Base-by-base conservation (phyloP, 192 early-diverging fungal species). In the Chytriomyces confervae region DNA sequence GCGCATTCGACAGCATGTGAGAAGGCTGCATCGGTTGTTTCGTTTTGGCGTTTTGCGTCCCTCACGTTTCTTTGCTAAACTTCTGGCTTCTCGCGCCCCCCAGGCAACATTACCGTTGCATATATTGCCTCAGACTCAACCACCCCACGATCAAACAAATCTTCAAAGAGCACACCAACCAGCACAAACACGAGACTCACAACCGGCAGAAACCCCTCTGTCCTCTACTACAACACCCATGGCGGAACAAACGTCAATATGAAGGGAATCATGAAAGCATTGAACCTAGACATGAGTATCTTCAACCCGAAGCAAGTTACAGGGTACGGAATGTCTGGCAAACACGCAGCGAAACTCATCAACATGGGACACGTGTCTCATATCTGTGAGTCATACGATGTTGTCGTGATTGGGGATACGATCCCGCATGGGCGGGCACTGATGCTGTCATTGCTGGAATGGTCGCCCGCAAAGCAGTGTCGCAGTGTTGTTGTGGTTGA, bases 181-280 rank as follows among this genome's bases (percentile, higher is more conserved):
- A 13, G 1, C 5, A 20, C 53, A 20, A 57, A 57, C 3, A 13
- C 20, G 16, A 57, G 16, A 20, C 53, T 57, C 20, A 13, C 53
- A 13, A 57, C 63, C 11, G 63, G 20, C 63, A 18, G 20, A 6
- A 29, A 13, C 27, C 67, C 67, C 0, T 5, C n/a, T 29, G 50
- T 74, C 20, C 53, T 74, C 29, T 74, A 74, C 61, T 74, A 74
- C 72, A 74, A 74, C 61, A 62, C 60, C 1, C 72, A 74, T 29
- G 60, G 43, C 43, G 72, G 72, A 8, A 74, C 72, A 48, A 61
- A 44, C 8, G 61, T 20, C 13, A 74, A 74, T 45, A 61, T 74
- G 72, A 45, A 45, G 24, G 72, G 36, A 53, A 45, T 74, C 20
- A 46, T 74, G 60, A 7, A 61, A 13, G 10, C 43, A 11, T 44